A percentile compares a stretch with the other conserved stretches of the same genome.
phyloP scores from a whole-genome alignment of 352 stramenopile genomes.

The Aphanomyces invadans region DNA sequence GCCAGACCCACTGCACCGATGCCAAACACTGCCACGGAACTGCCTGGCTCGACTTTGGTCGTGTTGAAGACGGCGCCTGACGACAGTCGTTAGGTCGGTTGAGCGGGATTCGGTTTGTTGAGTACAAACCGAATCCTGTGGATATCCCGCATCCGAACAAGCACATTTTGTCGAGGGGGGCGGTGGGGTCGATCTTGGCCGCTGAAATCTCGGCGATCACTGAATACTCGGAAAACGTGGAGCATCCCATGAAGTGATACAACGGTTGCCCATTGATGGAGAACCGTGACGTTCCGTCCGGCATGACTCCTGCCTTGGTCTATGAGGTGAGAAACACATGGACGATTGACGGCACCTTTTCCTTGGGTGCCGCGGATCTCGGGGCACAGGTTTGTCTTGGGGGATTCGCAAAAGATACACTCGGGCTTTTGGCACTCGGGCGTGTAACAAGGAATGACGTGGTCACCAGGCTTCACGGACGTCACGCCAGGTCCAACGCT shows the following conservation, averaged over 20 bases:
- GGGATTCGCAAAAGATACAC: slow-evolving; percentile 82
- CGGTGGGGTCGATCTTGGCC: slow-evolving; percentile 74
- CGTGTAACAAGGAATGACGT: slow-evolving; percentile 46
- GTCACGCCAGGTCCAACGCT: slow-evolving; percentile 60
- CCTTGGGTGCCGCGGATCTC: slow-evolving; percentile 77
- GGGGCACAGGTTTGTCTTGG: slow-evolving; percentile 86
- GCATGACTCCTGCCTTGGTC: slow-evolving; percentile 43
- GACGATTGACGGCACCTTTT: too few species aligned
- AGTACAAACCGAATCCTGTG: slow-evolving; percentile 29
- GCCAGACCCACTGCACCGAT: slow-evolving; percentile 86
- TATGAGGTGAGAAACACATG: too few species aligned
- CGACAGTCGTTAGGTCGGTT: neutral
- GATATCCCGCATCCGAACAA: slow-evolving; percentile 39
- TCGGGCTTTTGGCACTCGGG: slow-evolving; percentile 34
- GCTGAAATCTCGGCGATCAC: slow-evolving; percentile 83
- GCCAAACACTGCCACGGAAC: slow-evolving; percentile 83
- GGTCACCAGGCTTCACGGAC: slow-evolving; percentile 65
- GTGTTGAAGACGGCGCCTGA: slow-evolving; percentile 87
- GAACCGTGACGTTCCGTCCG: slow-evolving; percentile 49
- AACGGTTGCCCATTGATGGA: slow-evolving; percentile 37
- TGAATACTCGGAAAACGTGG: slow-evolving; percentile 85
- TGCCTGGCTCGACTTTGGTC: slow-evolving; percentile 52
- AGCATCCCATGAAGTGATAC: slow-evolving; percentile 72
- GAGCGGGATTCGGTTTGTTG: neutral
- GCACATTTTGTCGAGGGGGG: slow-evolving; percentile 73